These are phyloP conservation scores for Solanum etuberosum DNA, from an alignment of 257 asterid species.

Conservation along the genomic window DNA sequence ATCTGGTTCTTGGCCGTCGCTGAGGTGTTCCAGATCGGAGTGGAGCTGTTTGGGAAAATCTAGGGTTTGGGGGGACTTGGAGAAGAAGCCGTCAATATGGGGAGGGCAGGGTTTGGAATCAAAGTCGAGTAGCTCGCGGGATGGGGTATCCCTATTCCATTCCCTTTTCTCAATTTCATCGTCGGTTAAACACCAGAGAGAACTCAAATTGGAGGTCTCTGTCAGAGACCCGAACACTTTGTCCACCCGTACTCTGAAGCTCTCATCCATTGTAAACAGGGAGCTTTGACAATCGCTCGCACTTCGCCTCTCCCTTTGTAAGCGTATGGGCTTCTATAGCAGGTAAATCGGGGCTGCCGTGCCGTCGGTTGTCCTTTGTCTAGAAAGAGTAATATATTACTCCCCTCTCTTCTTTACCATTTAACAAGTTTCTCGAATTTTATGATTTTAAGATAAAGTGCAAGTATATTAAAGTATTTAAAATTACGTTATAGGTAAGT, in stretches of 20 bases:
- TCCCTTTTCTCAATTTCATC: conserved; percentile 53
- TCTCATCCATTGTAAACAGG: conserved; percentile 48
- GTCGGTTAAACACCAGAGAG: conserved; percentile 69
- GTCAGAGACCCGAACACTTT: conserved; percentile 60
- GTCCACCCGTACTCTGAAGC: conserved; percentile 73
- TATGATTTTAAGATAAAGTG: neutral
- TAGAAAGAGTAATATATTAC: too few species aligned
- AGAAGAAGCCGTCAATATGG: neutral
- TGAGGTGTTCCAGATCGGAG: neutral
- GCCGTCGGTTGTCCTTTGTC: neutral
- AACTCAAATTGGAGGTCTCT: conserved; percentile 4
- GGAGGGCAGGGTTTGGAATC: neutral
- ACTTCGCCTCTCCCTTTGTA: neutral
- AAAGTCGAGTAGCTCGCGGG: neutral
- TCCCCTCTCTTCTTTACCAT: too few species aligned
- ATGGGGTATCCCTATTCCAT: conserved; percentile 26
- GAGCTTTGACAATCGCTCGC: neutral
- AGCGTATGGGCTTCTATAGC: neutral
- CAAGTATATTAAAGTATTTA: too few species aligned
- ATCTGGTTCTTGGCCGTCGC: neutral
- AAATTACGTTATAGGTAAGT: too few species aligned
- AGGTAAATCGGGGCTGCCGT: neutral
- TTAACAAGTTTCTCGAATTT: too few species aligned
- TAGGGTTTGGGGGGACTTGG: neutral
- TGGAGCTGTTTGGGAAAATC: neutral